Conservation (phyloP, 352 stramenopile species). For the Pythium rishiriense region DNA sequence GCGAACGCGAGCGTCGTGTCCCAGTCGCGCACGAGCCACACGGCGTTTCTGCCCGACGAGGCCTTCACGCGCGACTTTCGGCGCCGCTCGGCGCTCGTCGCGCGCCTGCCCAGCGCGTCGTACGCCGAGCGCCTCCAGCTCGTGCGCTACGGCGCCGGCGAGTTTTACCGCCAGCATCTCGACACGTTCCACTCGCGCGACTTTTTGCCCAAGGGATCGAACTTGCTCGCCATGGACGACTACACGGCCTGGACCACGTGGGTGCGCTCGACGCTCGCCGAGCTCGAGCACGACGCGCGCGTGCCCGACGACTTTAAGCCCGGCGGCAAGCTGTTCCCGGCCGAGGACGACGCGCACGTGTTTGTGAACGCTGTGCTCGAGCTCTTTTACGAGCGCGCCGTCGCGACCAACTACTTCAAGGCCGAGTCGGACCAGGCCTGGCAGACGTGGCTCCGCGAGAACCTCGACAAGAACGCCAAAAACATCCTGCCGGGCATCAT, state of each 20-base stretch:
- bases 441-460: conserved; percentile 56
- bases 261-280: conserved; percentile 49
- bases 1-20: conserved; percentile 65
- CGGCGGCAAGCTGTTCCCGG: conserved; percentile 59
- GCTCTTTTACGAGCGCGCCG: conserved; percentile 55
- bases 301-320: conserved; percentile 60
- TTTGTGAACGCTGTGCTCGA: conserved; percentile 71
- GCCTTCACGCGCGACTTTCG: conserved; percentile 77
- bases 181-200: conserved; percentile 81
- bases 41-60: conserved; percentile 66
- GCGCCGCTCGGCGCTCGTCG: conserved; percentile 54
- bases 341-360: conserved; percentile 41
- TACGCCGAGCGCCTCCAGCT: conserved; percentile 76
- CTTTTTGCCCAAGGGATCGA: conserved; percentile 54
- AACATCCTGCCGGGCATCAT: conserved; percentile 45
- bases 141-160: conserved; percentile 71
- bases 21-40: conserved; percentile 76
- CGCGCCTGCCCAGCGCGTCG: conserved; percentile 66
- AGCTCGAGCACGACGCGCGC: conserved; percentile 35
- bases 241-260: conserved; percentile 70
- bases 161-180: conserved; percentile 83
- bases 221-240: conserved; percentile 48
- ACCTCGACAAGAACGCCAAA: conserved; percentile 55
- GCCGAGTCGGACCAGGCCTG: conserved; percentile 57
- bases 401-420: conserved; percentile 58